Evolutionary conservation across 1,284 basidiomycete species (phyloP), one percentile per base, ranked within the genome.

Genomic region (Amylostereum areolatum): DNA sequence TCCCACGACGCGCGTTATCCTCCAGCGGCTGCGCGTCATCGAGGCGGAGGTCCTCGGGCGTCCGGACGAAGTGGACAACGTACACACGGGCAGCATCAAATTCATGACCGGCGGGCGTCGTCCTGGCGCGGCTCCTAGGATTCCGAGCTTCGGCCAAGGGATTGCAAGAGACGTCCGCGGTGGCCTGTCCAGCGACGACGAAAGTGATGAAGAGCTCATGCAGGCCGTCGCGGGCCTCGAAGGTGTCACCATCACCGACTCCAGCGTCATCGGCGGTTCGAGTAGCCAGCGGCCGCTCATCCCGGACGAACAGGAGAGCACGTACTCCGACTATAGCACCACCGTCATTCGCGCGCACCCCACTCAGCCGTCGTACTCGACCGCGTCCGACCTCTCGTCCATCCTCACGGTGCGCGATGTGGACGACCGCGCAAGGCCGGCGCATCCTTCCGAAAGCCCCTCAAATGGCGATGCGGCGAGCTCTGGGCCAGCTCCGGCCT

Each of bases 21-120:
- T 98, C 6, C 77, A 80, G 3, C 75, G 84, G 4, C 72, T 97
- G 6, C 74, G 84, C 24, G 73, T 73, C 3, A 92, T 97, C 45
- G 94, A 97, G 66, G 75, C 80, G 0, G 85, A 93, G 55, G 81
- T 95, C 3, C 70, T 93, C 3, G 68, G 76, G n/a, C 75, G 85
- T 6, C 76, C 83, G 1, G 71, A 72, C 30, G 82, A 85, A 54
- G 74, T 74, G 3, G 78, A 80, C 35, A 83, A 87, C 53, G 72
- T 82, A 42, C 87, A 95, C 66, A 80, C 97, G 28, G 94, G 95
- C 1, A 94, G 88, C 53, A 73, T 96, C 64, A 86, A 83, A 57
- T 89, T 90, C 55, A 80, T 88, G 71, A 81, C 79, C 1, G 77
- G 78, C 6, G 74, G 72, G 5, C 81, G 78, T 58, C 73, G 83